phyloP scores from a whole-genome alignment of 129 eudicot species.

The Kitagawia praeruptora region DNA sequence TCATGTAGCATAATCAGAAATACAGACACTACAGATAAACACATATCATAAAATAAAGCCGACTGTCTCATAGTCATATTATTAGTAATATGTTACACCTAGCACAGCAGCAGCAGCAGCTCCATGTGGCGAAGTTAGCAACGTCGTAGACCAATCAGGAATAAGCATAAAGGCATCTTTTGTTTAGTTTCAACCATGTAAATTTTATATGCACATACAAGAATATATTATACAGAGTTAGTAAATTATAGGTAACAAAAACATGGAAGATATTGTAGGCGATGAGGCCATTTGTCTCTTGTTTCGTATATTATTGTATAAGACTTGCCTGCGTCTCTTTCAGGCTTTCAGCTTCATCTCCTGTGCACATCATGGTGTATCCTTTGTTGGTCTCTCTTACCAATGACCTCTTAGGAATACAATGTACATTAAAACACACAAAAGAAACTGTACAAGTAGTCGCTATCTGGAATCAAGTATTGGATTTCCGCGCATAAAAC shows the following conservation, averaged over 20 bases:
- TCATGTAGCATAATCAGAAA: not conserved
- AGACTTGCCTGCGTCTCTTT: not conserved
- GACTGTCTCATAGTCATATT: not conserved
- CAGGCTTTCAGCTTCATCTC: not conserved
- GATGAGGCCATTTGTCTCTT: constrained; percentile 5
- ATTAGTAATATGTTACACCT: not conserved
- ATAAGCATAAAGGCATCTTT: not conserved
- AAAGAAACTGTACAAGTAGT: not conserved
- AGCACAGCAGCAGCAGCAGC: constrained; percentile 2
- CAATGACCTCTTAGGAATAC: not conserved
- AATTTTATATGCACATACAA: not conserved
- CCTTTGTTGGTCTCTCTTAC: not conserved
- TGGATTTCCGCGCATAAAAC: not conserved
- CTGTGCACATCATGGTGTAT: not conserved
- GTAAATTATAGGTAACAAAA: not conserved
- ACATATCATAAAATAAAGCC: not conserved
- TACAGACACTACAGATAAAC: not conserved
- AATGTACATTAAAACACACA: not conserved
- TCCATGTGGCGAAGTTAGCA: constrained; percentile 25
- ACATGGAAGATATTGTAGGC: not conserved
- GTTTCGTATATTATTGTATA: not conserved
- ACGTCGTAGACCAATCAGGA: not conserved
- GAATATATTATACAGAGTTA: not conserved
- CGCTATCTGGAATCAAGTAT: not conserved
- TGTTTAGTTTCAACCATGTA: not conserved